A percentile compares a stretch with the other conserved stretches of the same genome.
Conservation (phyloP, 257 asterid genomes). For the Primulina tabacum region DNA sequence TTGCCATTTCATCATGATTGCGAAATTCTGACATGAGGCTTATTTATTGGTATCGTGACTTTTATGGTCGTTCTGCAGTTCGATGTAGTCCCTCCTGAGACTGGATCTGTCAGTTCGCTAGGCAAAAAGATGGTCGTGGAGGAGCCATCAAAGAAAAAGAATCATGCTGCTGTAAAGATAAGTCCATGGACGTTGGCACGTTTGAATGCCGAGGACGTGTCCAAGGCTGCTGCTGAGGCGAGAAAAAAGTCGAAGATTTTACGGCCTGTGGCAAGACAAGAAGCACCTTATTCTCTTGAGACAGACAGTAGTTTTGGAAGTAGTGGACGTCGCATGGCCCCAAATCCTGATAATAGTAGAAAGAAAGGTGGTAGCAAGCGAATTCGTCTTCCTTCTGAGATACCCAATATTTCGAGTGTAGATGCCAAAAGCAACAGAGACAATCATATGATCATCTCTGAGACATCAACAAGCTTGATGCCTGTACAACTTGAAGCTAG, state of each 20-base stretch:
- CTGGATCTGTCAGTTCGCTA: conserved; percentile 73
- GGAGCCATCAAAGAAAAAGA: conserved; percentile 72
- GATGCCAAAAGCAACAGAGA: conserved; percentile 34
- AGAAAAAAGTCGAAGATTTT: conserved; percentile 83
- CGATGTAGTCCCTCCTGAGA: conserved; percentile 89
- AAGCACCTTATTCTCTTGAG: conserved; percentile 43
- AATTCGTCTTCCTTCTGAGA: conserved; percentile 79
- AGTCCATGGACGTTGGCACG: conserved; percentile 98
- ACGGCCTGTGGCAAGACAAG: conserved; percentile 64
- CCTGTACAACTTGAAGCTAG: conserved; percentile 80
- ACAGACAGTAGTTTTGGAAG: conserved; percentile 70
- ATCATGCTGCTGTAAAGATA: conserved; percentile 79
- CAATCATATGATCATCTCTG: conserved; percentile 26
- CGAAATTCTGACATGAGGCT: not conserved
- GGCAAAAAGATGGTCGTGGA: conserved; percentile 62
- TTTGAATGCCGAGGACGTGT: conserved; percentile 76
- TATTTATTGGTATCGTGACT: not conserved
- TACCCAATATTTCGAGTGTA: conserved; percentile 42
- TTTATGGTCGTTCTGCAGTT: conserved; percentile 43
- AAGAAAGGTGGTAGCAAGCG: conserved; percentile 77
- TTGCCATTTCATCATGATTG: not conserved
- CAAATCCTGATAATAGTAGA: conserved; percentile 50
- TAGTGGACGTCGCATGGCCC: conserved; percentile 50
- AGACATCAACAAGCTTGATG: conserved; percentile 52
- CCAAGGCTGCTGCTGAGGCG: conserved; percentile 97